phyloP scores from a whole-genome alignment of 164 flowering plant species.

The Protea cynaroides region DNA sequence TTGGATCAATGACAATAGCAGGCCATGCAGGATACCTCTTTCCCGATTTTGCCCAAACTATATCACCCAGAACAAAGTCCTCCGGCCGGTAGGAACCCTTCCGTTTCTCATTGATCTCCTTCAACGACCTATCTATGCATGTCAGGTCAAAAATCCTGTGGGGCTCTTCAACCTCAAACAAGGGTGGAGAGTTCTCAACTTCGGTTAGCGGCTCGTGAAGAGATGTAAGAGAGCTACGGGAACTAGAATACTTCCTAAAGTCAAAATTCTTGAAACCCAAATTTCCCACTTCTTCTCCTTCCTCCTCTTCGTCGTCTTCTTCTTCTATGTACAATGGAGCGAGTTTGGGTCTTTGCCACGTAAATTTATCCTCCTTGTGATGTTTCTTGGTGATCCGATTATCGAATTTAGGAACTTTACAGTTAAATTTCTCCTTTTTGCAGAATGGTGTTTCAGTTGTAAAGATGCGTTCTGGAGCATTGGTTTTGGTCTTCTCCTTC shows the following conservation, averaged over 20 bases:
- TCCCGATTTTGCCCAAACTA: slow-evolving; percentile 92
- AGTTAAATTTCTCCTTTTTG: slow-evolving; percentile 27
- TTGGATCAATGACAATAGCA: slow-evolving; percentile 88
- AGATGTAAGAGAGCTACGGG: slow-evolving; percentile 37
- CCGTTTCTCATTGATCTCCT: slow-evolving; percentile 30
- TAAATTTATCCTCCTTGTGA: slow-evolving; percentile 19
- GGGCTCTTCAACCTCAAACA: neutral
- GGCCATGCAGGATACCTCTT: slow-evolving; percentile 85
- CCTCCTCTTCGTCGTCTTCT: slow-evolving; percentile 26
- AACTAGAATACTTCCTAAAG: slow-evolving; percentile 35
- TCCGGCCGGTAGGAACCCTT: slow-evolving; percentile 43
- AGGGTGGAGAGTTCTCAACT: slow-evolving; percentile 18
- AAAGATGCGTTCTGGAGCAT: slow-evolving; percentile 15
- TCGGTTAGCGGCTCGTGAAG: slow-evolving; percentile 30
- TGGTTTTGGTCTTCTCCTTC: slow-evolving; percentile 29
- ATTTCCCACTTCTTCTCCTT: slow-evolving; percentile 3
- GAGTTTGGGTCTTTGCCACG: slow-evolving; percentile 13
- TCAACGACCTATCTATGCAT: slow-evolving; percentile 10
- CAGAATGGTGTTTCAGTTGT: slow-evolving; percentile 22
- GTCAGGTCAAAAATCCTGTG: slow-evolving; percentile 4
- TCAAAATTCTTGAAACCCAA: slow-evolving; percentile 15
- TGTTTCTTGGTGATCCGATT: slow-evolving; percentile 10
- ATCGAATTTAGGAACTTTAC: slow-evolving; percentile 18
- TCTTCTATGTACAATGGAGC: slow-evolving; percentile 17
- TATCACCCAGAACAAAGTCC: slow-evolving; percentile 69